phyloP scores from a whole-genome alignment of 2,329 filamentous ascomycete genomes.

The Sclerotinia nivalis region DNA sequence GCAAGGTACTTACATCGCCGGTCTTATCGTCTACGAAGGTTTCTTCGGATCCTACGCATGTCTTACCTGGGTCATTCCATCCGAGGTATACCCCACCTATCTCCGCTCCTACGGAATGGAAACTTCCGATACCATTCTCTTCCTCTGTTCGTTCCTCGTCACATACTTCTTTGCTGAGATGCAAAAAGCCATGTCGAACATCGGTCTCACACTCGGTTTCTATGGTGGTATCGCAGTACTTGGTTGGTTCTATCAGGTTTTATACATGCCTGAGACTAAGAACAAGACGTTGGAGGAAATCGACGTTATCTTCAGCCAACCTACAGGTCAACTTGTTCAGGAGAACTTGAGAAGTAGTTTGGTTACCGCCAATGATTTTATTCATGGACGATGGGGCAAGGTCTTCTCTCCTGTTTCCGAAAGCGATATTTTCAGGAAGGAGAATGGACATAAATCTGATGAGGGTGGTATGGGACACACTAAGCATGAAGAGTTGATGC shows the following conservation, averaged over 20 bases:
- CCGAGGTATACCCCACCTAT: slow-evolving; percentile 72
- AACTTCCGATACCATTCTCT: slow-evolving; percentile 65
- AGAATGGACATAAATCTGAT: slow-evolving; percentile 32
- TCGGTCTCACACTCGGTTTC: slow-evolving; percentile 68
- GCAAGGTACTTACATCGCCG: slow-evolving; percentile 64
- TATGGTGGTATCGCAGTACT: slow-evolving; percentile 72
- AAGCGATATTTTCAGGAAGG: slow-evolving; percentile 37
- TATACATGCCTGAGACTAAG: slow-evolving; percentile 78
- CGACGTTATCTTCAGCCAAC: slow-evolving; percentile 64
- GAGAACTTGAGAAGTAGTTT: slow-evolving; percentile 52
- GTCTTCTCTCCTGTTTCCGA: slow-evolving; percentile 38
- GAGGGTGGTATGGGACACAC: slow-evolving; percentile 27
- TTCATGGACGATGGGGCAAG: slow-evolving; percentile 36
- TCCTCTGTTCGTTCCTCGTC: slow-evolving; percentile 70
- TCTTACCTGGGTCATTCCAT: slow-evolving; percentile 65
- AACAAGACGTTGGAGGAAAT: slow-evolving; percentile 68
- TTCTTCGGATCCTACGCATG: slow-evolving; percentile 69
- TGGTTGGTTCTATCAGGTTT: slow-evolving; percentile 69
- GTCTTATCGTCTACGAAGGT: slow-evolving; percentile 67
- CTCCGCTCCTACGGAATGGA: slow-evolving; percentile 74
- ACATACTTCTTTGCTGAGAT: slow-evolving; percentile 75
- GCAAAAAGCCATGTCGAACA: slow-evolving; percentile 66
- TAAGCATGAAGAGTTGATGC: slow-evolving; percentile 31
- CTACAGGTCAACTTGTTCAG: slow-evolving; percentile 61
- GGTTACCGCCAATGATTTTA: slow-evolving; percentile 37